Evolutionary conservation across 78 protist genomes (phyloP).

Genomic region (Tieghemostelium lacteum): DNA sequence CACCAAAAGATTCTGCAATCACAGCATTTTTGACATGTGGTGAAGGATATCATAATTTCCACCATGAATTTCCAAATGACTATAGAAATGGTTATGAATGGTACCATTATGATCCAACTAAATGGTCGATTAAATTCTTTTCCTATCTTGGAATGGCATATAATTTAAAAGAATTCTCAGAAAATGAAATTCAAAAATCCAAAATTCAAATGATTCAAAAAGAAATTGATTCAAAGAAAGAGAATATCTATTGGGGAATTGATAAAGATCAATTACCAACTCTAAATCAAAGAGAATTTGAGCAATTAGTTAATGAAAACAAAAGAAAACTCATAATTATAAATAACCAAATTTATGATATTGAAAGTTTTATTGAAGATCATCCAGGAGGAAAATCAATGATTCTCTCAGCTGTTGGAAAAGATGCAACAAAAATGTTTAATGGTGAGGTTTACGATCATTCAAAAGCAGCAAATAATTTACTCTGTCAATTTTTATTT

Average conservation of each 20-base stretch:
- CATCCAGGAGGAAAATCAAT: constrained; percentile 76
- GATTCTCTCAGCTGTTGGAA: constrained; percentile 73
- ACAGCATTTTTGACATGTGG: constrained; percentile 89
- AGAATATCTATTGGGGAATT: constrained; percentile 58
- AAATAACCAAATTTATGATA: constrained; percentile 47
- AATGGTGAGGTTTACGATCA: constrained; percentile 78
- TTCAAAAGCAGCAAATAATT: constrained; percentile 75
- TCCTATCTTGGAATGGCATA: constrained; percentile 75
- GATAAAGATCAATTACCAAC: constrained; percentile 44
- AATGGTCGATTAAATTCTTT: constrained; percentile 58
- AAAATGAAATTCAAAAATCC: constrained; percentile 80
- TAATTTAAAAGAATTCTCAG: constrained; percentile 32
- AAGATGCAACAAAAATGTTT: constrained; percentile 79
- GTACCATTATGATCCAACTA: constrained; percentile 85
- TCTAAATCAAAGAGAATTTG: constrained; percentile 30
- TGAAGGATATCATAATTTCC: constrained; percentile 95
- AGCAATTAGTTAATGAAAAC: constrained; percentile 6
- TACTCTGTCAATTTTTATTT: constrained; percentile 66
- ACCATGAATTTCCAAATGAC: constrained; percentile 90
- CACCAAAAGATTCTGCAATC: constrained; percentile 70
- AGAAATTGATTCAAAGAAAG: neutral
- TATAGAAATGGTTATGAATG: constrained; percentile 86
- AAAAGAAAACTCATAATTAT: constrained; percentile 51
- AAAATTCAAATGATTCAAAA: constrained; percentile 79
- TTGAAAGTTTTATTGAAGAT: constrained; percentile 59